phyloP scores from a whole-genome alignment of 2,329 filamentous ascomycete species.

The Diaporthe vaccinii region DNA sequence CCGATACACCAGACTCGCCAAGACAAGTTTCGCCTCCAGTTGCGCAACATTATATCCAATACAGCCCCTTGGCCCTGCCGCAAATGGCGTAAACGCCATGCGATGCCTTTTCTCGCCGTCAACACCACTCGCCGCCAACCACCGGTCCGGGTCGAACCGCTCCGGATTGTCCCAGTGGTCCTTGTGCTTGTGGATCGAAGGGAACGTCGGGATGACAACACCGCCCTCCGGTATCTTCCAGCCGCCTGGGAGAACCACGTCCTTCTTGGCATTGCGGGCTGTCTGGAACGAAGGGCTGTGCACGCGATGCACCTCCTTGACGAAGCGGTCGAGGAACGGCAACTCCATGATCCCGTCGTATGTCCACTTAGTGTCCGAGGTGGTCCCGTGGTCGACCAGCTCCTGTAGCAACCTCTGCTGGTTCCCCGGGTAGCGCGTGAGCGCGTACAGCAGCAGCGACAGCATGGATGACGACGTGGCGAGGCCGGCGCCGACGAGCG shows the following conservation, averaged over 20 bases:
- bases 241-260: neutral
- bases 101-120: neutral
- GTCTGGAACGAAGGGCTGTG: conserved; percentile 19
- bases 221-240: neutral
- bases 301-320: neutral
- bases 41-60: conserved; percentile 2
- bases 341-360: neutral
- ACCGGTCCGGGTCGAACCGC: conserved; percentile 16
- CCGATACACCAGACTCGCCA: conserved; percentile 2
- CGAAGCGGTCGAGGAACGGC: neutral
- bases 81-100: conserved; percentile 9
- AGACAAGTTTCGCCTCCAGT: neutral
- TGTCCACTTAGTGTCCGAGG: neutral
- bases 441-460: neutral
- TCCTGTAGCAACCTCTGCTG: conserved; percentile 8
- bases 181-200: neutral
- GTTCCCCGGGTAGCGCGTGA: neutral
- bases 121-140: neutral
- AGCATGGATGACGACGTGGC: neutral
- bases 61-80: neutral
- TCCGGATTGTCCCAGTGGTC: conserved; percentile 22
- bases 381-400: neutral
- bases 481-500: neutral
- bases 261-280: neutral
- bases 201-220: conserved; percentile 7